Evolutionary conservation across 208 protist species (phyloP).

Genomic region (Acanthamoeba castellanii): DNA sequence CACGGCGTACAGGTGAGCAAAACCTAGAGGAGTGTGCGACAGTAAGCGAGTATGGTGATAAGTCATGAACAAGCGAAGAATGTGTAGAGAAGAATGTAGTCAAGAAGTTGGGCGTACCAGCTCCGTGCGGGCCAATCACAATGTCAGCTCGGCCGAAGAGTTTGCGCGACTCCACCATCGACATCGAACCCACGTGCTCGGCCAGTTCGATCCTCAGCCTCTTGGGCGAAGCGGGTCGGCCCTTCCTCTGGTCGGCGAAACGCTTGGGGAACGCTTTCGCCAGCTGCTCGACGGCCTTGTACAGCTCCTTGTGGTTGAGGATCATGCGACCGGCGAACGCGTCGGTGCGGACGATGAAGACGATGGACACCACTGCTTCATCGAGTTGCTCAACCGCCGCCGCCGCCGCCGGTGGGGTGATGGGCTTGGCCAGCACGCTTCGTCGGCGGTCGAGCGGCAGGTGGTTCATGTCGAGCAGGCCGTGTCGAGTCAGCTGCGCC

Average conservation of each 20-base stretch:
- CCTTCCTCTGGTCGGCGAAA: background rate
- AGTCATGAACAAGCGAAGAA: background rate
- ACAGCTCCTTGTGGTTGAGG: background rate
- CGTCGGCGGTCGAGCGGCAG: background rate
- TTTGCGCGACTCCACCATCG: background rate
- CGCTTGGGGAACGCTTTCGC: background rate
- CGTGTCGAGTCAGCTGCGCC: background rate
- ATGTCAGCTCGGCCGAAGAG: slow-evolving; percentile 11
- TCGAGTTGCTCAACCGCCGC: too few relatives aligned
- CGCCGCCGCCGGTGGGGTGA: background rate
- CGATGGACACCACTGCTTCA: background rate
- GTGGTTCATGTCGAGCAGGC: background rate
- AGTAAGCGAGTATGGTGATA: too few relatives aligned
- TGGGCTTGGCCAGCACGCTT: background rate
- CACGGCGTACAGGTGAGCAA: slow-evolving; percentile 4
- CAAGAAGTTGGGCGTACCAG: too few relatives aligned
- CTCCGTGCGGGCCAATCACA: background rate
- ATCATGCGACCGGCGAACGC: background rate
- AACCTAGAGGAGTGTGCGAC: background rate
- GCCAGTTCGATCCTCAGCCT: background rate
- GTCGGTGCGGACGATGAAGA: background rate
- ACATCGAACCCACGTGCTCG: background rate
- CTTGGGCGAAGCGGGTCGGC: background rate
- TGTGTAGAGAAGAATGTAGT: background rate
- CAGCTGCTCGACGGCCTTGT: background rate